Evolutionary conservation across 139 green algal genomes (phyloP).

Genomic region (Desmodesmus armatus): DNA sequence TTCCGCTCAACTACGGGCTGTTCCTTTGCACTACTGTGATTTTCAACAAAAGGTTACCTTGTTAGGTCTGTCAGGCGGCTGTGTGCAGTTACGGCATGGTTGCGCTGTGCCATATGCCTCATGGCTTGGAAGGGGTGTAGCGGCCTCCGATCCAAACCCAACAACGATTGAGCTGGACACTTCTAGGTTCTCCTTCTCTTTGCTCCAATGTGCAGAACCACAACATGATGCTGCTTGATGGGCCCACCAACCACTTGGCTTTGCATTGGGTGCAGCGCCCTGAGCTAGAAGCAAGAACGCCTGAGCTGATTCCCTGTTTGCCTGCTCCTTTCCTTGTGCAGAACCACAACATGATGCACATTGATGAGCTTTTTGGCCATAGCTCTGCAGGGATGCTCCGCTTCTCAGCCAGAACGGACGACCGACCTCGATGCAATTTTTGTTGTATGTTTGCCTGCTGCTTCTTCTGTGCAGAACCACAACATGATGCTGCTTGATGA

Average conservation of each 20-base stretch:
- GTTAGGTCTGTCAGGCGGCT: no score
- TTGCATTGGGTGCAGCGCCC: no score
- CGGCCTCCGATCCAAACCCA: no score
- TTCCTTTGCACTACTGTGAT: no score
- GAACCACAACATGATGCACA: constrained; percentile 90
- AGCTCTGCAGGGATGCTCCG: background rate
- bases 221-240: constrained; percentile 95
- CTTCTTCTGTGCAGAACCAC: constrained; percentile 46
- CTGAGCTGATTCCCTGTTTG: background rate
- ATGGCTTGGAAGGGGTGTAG: no score
- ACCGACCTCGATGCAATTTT: no score
- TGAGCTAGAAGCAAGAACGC: no score
- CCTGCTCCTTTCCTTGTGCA: background rate
- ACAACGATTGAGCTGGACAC: no score
- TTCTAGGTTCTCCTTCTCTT: background rate
- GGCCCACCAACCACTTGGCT: constrained; percentile 88
- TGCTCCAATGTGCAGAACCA: constrained; percentile 41
- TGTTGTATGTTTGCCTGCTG: constrained; percentile 8
- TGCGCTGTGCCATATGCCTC: background rate
- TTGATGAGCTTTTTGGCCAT: no score
- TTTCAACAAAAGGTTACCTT: no score
- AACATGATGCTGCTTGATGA: constrained; percentile 96
- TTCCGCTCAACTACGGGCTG: no score
- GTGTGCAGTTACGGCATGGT: background rate
- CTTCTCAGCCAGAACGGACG: no score